Evolutionary conservation across 139 green algal genomes (phyloP).

Genomic region (Haematococcus lacustris): DNA sequence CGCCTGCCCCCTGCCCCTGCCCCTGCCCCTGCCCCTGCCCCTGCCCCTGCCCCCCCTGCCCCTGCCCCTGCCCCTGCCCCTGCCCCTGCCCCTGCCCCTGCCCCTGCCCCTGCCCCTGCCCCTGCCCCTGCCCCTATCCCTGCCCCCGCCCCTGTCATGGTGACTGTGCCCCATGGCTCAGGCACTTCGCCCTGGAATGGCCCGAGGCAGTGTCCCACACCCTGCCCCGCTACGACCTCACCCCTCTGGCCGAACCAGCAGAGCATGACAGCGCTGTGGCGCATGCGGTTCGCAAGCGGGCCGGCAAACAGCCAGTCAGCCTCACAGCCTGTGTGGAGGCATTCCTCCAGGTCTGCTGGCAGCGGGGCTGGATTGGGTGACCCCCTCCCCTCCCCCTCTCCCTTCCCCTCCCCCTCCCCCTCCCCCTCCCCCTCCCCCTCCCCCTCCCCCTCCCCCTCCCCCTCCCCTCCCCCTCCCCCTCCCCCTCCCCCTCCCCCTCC

Average conservation of each 20-base stretch:
- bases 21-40: too few relatives aligned
- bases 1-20: too few relatives aligned
- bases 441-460: not conserved
- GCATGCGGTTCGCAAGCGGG: not conserved
- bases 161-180: not conserved
- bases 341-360: slow-evolving; percentile 48
- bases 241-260: slow-evolving; percentile 2
- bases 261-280: slow-evolving; percentile 5
- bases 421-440: not conserved
- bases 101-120: too few relatives aligned
- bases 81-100: too few relatives aligned
- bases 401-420: not conserved
- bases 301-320: slow-evolving; percentile 16
- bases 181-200: slow-evolving; percentile 9
- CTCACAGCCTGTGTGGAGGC: slow-evolving; percentile 52
- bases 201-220: not conserved
- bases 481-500: too few relatives aligned
- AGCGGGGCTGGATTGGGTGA: not conserved
- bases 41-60: too few relatives aligned
- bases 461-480: too few relatives aligned
- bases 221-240: slow-evolving; percentile 22
- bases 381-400: too few relatives aligned
- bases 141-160: not conserved
- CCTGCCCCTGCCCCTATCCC: too few relatives aligned
- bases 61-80: too few relatives aligned